Conservation (phyloP, 2,329 filamentous ascomycete species). For the Aspergillus fumigatus region DNA sequence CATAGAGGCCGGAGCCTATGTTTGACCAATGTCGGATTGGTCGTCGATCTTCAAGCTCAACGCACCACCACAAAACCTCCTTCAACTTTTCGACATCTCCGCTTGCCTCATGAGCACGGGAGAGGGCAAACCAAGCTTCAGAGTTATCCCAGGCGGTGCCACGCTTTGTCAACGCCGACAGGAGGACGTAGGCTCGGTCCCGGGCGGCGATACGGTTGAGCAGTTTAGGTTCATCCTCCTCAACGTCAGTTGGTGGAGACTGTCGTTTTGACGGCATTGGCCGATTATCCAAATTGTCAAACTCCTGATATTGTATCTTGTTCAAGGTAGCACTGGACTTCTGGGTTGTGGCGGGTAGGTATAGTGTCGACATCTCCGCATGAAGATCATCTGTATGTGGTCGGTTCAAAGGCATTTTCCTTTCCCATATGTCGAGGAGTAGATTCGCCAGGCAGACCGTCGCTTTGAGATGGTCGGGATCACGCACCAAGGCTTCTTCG, state of each 20-base stretch:
- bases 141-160: conserved; percentile 85
- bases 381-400: conserved; percentile 24
- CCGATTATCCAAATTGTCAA: not conserved
- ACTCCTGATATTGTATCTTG: not conserved
- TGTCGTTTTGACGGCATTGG: not conserved
- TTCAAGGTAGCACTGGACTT: conserved; percentile 10
- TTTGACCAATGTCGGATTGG: conserved; percentile 75
- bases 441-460: conserved; percentile 81
- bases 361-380: conserved; percentile 22
- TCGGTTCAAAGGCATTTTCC: conserved; percentile 37
- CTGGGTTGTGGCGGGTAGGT: conserved; percentile 17
- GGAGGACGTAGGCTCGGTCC: conserved; percentile 79
- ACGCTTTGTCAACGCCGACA: conserved; percentile 78
- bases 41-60: conserved; percentile 83
- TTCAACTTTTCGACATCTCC: conserved; percentile 83
- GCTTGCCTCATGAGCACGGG: conserved; percentile 80
- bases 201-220: conserved; percentile 82
- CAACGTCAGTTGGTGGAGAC: not conserved
- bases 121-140: conserved; percentile 89
- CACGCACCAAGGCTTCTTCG: conserved; percentile 75
- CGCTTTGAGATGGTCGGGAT: conserved; percentile 71
- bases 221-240: conserved; percentile 57
- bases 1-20: conserved; percentile 63
- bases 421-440: conserved; percentile 76
- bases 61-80: conserved; percentile 94